phyloP scores from a whole-genome alignment of 768 basidiomycete genomes.

The Tylopilus felleus region DNA sequence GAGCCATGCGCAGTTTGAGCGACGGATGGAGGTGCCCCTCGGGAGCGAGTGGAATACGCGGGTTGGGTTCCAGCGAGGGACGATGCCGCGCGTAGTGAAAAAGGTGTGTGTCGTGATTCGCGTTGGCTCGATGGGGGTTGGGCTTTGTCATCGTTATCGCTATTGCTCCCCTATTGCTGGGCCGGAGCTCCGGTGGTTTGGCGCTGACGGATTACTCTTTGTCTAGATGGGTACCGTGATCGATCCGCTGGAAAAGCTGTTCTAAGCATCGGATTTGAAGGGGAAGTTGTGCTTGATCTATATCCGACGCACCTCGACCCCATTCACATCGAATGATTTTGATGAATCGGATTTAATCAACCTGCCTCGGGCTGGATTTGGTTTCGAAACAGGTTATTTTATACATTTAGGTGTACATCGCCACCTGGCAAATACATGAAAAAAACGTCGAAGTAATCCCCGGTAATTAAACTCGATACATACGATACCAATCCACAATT shows the following conservation, averaged over 20 bases:
- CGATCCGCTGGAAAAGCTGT: constrained; percentile 59
- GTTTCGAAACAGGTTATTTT: neutral
- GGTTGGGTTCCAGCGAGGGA: constrained; percentile 77
- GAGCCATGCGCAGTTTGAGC: constrained; percentile 88
- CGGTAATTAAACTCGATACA: neutral
- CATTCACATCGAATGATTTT: too few species aligned
- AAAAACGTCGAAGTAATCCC: neutral
- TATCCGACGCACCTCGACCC: too few species aligned
- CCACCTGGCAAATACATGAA: neutral
- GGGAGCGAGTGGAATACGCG: constrained; percentile 95
- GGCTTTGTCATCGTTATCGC: neutral
- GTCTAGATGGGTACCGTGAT: constrained; percentile 69
- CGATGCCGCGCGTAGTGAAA: constrained; percentile 80
- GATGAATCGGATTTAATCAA: neutral
- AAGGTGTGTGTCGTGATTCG: constrained; percentile 49
- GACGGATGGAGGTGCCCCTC: constrained; percentile 73
- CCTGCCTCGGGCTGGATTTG: neutral
- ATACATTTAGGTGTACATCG: neutral
- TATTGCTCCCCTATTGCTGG: neutral
- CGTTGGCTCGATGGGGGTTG: too few species aligned
- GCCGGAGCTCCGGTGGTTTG: neutral
- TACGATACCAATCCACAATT: neutral
- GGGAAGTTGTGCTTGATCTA: neutral
- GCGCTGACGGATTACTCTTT: constrained; percentile 3
- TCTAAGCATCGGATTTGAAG: constrained; percentile 13